Percentiles rank a stretch among this genome's conserved stretches.
Evolutionary conservation across 192 early-diverging fungal genomes (phyloP).

Genomic region (Coemansia brasiliensis): DNA sequence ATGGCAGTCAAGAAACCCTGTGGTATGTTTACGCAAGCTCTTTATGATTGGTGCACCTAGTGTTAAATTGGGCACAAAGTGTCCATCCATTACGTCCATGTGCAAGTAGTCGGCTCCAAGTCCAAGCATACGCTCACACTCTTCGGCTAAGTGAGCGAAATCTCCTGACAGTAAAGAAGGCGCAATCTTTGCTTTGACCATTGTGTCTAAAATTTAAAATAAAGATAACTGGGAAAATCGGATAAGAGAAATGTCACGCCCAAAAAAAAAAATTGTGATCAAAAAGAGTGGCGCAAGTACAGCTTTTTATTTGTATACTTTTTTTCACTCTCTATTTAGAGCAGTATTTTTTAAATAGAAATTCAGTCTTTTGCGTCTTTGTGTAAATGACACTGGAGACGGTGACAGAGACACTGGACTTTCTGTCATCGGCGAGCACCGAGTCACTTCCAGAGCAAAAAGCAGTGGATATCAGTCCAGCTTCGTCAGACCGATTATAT

Average conservation of each 20-base stretch:
- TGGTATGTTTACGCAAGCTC: constrained; percentile 79
- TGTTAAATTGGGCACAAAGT: constrained; percentile 97
- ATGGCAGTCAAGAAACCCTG: constrained; percentile 89
- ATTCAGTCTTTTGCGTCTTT: no score
- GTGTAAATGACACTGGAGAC: no score
- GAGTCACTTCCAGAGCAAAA: constrained; percentile 5
- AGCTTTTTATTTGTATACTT: no score
- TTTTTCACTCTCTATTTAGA: no score
- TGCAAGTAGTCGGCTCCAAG: constrained; percentile 91
- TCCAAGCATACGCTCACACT: constrained; percentile 85
- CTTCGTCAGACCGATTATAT: constrained; percentile 17
- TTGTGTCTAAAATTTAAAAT: constrained; percentile 16
- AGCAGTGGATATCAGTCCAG: constrained; percentile 20
- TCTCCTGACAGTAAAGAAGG: constrained; percentile 91
- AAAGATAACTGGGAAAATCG: neutral
- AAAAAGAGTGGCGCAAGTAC: no score
- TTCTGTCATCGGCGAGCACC: constrained; percentile 15
- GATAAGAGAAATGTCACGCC: neutral
- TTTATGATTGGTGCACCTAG: constrained; percentile 92
- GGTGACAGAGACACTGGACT: no score
- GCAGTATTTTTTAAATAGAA: no score
- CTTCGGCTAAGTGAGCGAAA: constrained; percentile 81
- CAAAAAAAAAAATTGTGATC: no score
- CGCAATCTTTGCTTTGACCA: constrained; percentile 80
- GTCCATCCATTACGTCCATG: constrained; percentile 95